Evolutionary conservation across 768 basidiomycete genomes (phyloP).

Genomic region (Trametes cingulata): DNA sequence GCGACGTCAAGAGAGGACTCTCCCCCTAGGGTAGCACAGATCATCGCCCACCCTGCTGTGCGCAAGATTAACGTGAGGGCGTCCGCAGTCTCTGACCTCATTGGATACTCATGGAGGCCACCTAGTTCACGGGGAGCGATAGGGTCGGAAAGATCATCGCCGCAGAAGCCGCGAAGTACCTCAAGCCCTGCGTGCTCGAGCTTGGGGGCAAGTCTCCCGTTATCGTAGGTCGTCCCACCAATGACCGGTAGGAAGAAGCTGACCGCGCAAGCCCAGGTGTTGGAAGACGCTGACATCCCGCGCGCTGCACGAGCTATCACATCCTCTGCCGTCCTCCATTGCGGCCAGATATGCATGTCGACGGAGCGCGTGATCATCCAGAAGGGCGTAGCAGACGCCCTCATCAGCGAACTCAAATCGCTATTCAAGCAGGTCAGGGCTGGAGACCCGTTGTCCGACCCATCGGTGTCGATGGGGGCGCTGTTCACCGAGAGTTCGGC

Average conservation of each 20-base stretch:
- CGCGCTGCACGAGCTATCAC: conserved; percentile 54
- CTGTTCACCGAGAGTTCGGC: conserved; percentile 49
- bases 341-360: conserved; percentile 62
- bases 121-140: conserved; percentile 57
- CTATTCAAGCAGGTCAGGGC: conserved; percentile 39
- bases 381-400: conserved; percentile 37
- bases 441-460: conserved; percentile 38
- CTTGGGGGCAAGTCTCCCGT: conserved; percentile 57
- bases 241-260: no score
- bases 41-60: conserved; percentile 56
- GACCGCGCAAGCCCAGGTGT: conserved; percentile 35
- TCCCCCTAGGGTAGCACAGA: conserved; percentile 46
- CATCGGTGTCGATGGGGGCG: conserved; percentile 35
- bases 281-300: conserved; percentile 53
- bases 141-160: conserved; percentile 55
- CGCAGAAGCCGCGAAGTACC: conserved; percentile 52
- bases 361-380: conserved; percentile 59
- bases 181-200: conserved; percentile 58
- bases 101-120: not conserved
- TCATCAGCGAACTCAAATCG: conserved; percentile 38
- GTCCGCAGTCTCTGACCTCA: not conserved
- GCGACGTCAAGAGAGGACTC: conserved; percentile 46
- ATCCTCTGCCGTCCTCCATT: conserved; percentile 45
- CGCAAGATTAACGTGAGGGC: conserved; percentile 51
- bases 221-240: conserved; percentile 39